Evolutionary conservation across 2,329 filamentous ascomycete species (phyloP), one percentile per base, ranked within the genome.

Genomic region (Annulohypoxylon truncatum): DNA sequence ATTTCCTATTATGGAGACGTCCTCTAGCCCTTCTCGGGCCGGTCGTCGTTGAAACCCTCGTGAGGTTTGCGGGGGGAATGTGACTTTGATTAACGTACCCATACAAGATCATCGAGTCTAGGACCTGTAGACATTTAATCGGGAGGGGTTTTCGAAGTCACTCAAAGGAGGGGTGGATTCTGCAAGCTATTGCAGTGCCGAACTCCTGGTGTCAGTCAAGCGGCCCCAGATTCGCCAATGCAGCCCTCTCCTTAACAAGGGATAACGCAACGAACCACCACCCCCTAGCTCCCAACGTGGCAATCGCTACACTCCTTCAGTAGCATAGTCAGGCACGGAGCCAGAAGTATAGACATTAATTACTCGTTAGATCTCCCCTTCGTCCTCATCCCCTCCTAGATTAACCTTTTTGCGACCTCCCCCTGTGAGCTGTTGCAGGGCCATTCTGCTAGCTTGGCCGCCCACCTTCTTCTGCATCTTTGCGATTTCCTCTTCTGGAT

Each of bases 381-480:
- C 79, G 69, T 88, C 89, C 73, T 87, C 85, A 66, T 92, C 87
- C 76, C 92, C 89, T 79, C 84, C 91, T 82, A 97, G 90, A 82
- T 90, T 94, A 83, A 98, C 94, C 84, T 93, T 97, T 81, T 91
- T 94, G 76, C 94, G 89, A 74, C 92, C 92, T 76, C 87, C 87
- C 74, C 91, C 92, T 69, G 92, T 95, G 76, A 98, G 90, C 79
- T 93, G 90, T 81, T 97, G 93, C 76, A 97, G 83, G 73, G 92
- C 92, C 75, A 98, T 91, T 82, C 94, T 96, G 82, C 96, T 92
- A 78, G 92, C 88, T 82, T 98, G 95, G 66, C 90, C 89, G 67
- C 92, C 92, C 76, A 96, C 91, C 86, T 97, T 99, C 85, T 92
- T 92, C 82, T 97, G 93, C 91, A 99, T 97, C 83, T 93, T 95